Conservation (phyloP, 2,329 filamentous ascomycete species). For the Tolypocladium ovalisporum region DNA sequence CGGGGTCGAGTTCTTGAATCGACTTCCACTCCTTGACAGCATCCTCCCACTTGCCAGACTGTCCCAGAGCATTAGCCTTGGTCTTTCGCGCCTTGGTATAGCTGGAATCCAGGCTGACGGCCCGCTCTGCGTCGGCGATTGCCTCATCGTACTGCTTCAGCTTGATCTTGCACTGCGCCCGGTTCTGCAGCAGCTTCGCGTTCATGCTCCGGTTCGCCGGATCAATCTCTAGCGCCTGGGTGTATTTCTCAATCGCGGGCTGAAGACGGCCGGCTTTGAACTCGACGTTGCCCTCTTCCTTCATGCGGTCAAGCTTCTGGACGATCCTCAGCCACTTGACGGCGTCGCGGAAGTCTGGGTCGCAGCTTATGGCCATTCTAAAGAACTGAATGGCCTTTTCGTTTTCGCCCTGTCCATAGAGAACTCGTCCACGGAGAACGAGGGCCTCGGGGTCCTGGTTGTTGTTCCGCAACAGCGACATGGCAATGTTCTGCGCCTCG, state of each 20-base stretch:
- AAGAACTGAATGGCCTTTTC: conserved; percentile 91
- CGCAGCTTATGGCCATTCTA: conserved; percentile 76
- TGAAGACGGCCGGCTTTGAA: conserved; percentile 81
- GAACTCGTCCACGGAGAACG: conserved; percentile 73
- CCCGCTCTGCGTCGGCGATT: conserved; percentile 75
- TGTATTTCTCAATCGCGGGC: conserved; percentile 75
- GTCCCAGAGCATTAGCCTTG: conserved; percentile 79
- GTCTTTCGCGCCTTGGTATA: conserved; percentile 92
- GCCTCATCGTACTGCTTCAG: conserved; percentile 76
- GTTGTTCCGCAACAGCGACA: conserved; percentile 75
- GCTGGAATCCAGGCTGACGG: conserved; percentile 68
- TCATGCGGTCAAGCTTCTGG: conserved; percentile 85
- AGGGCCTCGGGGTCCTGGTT: conserved; percentile 88
- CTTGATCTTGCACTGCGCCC: conserved; percentile 73
- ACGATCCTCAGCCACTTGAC: conserved; percentile 83
- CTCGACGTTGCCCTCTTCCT: conserved; percentile 81
- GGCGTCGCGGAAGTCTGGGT: conserved; percentile 83
- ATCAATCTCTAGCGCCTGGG: conserved; percentile 73
- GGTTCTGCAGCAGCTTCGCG: conserved; percentile 88
- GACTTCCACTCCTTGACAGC: conserved; percentile 82
- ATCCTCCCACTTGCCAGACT: conserved; percentile 84
- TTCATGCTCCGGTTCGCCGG: conserved; percentile 85
- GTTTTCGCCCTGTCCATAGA: conserved; percentile 89
- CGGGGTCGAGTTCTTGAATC: conserved; percentile 71
- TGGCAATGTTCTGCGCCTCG: conserved; percentile 87